These are phyloP conservation scores for Lipomyces orientalis DNA, from an alignment of 805 yeast genomes.

Conservation along the genomic window DNA sequence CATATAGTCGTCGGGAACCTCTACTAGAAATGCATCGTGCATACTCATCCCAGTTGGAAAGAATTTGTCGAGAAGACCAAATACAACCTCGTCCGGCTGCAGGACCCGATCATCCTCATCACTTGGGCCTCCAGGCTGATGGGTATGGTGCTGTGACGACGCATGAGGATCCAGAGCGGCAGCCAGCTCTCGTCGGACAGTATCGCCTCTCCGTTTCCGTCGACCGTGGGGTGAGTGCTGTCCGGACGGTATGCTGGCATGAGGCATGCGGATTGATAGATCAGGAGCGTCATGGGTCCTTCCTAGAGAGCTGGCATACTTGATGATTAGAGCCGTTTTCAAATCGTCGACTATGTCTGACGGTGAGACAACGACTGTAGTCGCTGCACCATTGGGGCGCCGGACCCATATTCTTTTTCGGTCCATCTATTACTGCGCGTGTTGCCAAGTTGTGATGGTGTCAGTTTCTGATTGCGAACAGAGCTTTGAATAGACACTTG, in stretches of 20 bases:
- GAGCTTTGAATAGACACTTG: neutral
- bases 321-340: conserved; percentile 65
- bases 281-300: conserved; percentile 73
- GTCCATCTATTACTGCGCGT: conserved; percentile 16
- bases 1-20: conserved; percentile 45
- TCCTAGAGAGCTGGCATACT: conserved; percentile 71
- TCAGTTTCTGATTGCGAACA: neutral
- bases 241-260: conserved; percentile 27
- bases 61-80: conserved; percentile 61
- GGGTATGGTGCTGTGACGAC: neutral
- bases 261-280: conserved; percentile 42
- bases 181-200: conserved; percentile 6
- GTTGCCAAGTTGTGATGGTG: neutral
- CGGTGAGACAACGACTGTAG: conserved; percentile 67
- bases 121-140: neutral
- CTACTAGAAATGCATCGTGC: conserved; percentile 68
- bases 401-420: conserved; percentile 48
- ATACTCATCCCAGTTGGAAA: conserved; percentile 73
- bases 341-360: conserved; percentile 81
- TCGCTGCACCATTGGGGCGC: conserved; percentile 55
- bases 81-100: conserved; percentile 66
- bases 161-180: conserved; percentile 10
- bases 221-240: conserved; percentile 9
- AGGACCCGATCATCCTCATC: conserved; percentile 38
- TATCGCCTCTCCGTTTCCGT: conserved; percentile 10